Evolutionary conservation across 345 rosid genomes (phyloP).

Genomic region (Lepidium sativum): DNA sequence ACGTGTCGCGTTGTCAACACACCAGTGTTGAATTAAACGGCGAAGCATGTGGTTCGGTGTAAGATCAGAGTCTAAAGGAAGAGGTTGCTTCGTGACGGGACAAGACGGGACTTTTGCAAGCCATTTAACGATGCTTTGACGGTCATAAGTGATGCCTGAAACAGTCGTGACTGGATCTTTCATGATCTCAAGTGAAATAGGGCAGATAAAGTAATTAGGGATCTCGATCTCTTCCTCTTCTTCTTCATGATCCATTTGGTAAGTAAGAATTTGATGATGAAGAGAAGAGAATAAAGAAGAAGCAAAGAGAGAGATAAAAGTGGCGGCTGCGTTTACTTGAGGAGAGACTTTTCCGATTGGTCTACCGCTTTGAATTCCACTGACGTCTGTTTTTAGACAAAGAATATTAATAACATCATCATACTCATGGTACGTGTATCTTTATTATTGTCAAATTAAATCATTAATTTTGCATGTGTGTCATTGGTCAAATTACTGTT

Average conservation of each 20-base stretch:
- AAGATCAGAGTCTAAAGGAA: constrained; percentile 48
- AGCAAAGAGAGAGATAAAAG: not conserved
- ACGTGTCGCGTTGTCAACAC: constrained; percentile 39
- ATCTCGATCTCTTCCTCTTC: constrained; percentile 50
- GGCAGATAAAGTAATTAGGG: constrained; percentile 65
- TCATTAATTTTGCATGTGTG: constrained; percentile 1
- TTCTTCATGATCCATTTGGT: constrained; percentile 8
- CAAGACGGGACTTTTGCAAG: constrained; percentile 35
- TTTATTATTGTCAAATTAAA: not conserved
- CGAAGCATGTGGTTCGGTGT: constrained; percentile 77
- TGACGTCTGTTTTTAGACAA: not conserved
- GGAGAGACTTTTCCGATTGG: constrained; percentile 7
- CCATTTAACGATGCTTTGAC: constrained; percentile 75
- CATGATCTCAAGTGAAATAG: constrained; percentile 83
- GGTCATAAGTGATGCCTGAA: constrained; percentile 84
- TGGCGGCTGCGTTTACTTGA: constrained; percentile 27
- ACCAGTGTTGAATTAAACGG: constrained; percentile 66
- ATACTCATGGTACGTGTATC: not conserved
- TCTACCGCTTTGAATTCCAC: constrained; percentile 20
- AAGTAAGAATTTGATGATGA: not conserved
- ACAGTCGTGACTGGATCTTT: constrained; percentile 67
- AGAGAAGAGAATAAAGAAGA: not conserved
- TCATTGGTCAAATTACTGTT: not conserved
- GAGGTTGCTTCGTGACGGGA: constrained; percentile 57
- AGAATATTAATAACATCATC: not conserved